Conservation (phyloP, 1,139 yeast species). For the Geotrichum macrosporum region DNA sequence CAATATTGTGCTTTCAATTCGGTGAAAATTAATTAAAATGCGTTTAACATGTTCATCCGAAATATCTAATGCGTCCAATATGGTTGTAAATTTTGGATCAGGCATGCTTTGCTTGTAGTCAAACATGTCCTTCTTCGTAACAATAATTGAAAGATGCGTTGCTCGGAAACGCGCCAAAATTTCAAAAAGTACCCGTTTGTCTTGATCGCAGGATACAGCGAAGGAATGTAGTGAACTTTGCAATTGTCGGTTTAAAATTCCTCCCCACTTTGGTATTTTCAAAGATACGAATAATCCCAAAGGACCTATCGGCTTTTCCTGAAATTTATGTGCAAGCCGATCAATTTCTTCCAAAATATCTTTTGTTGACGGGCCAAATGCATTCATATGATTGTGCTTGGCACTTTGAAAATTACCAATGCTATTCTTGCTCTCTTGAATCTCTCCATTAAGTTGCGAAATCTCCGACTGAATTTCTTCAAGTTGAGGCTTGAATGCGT, state of each 20-base stretch:
- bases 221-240: conserved; percentile 55
- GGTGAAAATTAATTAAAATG: conserved; percentile 60
- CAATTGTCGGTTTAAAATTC: conserved; percentile 53
- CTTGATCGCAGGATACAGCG: conserved; percentile 61
- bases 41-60: conserved; percentile 52
- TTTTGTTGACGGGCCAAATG: conserved; percentile 50
- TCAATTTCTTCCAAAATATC: conserved; percentile 44
- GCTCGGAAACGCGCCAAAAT: conserved; percentile 40
- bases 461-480: conserved; percentile 15
- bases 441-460: conserved; percentile 5
- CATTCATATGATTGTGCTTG: conserved; percentile 29
- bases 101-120: conserved; percentile 46
- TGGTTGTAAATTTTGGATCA: conserved; percentile 41
- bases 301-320: conserved; percentile 72
- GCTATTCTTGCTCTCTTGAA: conserved; percentile 24
- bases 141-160: conserved; percentile 42
- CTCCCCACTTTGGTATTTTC: conserved; percentile 58
- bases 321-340: conserved; percentile 38
- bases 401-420: conserved; percentile 27
- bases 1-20: conserved; percentile 57
- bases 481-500: conserved; percentile 22
- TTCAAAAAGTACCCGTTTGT: conserved; percentile 48
- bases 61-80: conserved; percentile 59
- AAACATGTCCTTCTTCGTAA: conserved; percentile 55
- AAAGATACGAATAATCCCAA: conserved; percentile 61